These are phyloP conservation scores for Basipetospora sp. DNA, from an alignment of 2,329 filamentous ascomycete species.

Conservation along the genomic window DNA sequence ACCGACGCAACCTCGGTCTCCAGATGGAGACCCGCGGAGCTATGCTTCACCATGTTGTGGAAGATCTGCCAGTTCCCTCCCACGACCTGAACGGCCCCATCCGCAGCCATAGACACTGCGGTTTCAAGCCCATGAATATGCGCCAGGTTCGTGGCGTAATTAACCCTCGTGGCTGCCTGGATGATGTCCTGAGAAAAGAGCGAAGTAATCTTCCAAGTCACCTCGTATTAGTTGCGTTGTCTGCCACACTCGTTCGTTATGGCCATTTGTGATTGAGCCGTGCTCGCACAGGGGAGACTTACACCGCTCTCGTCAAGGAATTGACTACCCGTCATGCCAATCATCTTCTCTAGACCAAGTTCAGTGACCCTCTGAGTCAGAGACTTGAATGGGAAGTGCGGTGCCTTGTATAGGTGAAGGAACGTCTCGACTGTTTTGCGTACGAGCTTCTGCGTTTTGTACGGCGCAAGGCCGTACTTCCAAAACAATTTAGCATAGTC, in stretches of 20 bases:
- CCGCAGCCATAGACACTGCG: conserved; percentile 82
- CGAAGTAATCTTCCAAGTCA: conserved; percentile 35
- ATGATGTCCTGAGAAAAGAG: conserved; percentile 67
- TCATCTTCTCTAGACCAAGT: conserved; percentile 51
- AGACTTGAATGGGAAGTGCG: conserved; percentile 71
- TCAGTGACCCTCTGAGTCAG: conserved; percentile 54
- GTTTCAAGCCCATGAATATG: conserved; percentile 78
- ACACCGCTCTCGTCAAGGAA: conserved; percentile 52
- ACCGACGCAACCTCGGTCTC: conserved; percentile 50
- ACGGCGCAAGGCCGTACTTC: conserved; percentile 70
- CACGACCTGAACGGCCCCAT: conserved; percentile 62
- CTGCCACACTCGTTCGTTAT: too few relatives aligned
- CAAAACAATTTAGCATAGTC: conserved; percentile 65
- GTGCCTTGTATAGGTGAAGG: conserved; percentile 62
- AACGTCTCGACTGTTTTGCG: conserved; percentile 58
- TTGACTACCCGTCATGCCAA: conserved; percentile 57
- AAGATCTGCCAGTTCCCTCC: conserved; percentile 96
- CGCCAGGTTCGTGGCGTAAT: conserved; percentile 82
- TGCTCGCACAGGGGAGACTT: too few relatives aligned
- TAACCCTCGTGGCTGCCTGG: conserved; percentile 81
- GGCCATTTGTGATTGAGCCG: too few relatives aligned
- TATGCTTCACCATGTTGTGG: conserved; percentile 56
- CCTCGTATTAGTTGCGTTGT: conserved; percentile 1
- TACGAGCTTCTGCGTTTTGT: conserved; percentile 59
- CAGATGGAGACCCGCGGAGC: conserved; percentile 44